A percentile compares a stretch with the other conserved stretches of the same genome.
phyloP scores from a whole-genome alignment of 2,329 filamentous ascomycete genomes.

The Xylariaceae sp. region DNA sequence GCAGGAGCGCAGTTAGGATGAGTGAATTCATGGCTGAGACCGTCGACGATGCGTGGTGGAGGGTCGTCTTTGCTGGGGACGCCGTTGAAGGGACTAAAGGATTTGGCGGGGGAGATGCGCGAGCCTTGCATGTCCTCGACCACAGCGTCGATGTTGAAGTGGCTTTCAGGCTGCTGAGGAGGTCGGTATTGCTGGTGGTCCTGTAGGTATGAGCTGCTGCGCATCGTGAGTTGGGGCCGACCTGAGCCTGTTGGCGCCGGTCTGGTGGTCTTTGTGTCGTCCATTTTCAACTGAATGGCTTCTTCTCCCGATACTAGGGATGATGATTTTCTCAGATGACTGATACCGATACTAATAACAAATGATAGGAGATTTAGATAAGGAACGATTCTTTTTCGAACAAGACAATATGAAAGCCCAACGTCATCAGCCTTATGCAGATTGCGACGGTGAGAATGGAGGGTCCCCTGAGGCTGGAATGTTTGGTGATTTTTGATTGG shows the following conservation, averaged over 20 bases:
- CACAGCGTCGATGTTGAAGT: conserved; percentile 62
- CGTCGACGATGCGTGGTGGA: conserved; percentile 55
- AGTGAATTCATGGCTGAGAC: conserved; percentile 58
- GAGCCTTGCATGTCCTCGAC: conserved; percentile 50
- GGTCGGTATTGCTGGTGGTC: conserved; percentile 63
- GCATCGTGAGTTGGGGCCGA: conserved; percentile 51
- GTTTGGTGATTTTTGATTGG: too few relatives aligned
- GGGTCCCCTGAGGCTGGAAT: too few relatives aligned
- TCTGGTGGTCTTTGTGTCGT: conserved; percentile 26
- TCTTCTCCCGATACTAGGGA: too few relatives aligned
- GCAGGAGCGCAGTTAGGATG: conserved; percentile 59
- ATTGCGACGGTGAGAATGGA: too few relatives aligned
- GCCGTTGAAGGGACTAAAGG: conserved; percentile 52
- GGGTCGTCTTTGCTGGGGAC: conserved; percentile 57
- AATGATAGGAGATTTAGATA: too few relatives aligned
- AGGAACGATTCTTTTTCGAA: too few relatives aligned
- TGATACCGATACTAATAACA: too few relatives aligned
- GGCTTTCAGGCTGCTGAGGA: conserved; percentile 49
- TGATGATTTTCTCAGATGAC: too few relatives aligned
- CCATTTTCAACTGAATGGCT: too few relatives aligned
- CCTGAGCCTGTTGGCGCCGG: conserved; percentile 25
- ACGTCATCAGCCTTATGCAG: too few relatives aligned
- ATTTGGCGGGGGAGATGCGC: conserved; percentile 37
- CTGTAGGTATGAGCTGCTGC: conserved; percentile 59
- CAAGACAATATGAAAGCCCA: too few relatives aligned